phyloP scores from a whole-genome alignment of 2,329 filamentous ascomycete species.

The Aspergillus alliaceus region DNA sequence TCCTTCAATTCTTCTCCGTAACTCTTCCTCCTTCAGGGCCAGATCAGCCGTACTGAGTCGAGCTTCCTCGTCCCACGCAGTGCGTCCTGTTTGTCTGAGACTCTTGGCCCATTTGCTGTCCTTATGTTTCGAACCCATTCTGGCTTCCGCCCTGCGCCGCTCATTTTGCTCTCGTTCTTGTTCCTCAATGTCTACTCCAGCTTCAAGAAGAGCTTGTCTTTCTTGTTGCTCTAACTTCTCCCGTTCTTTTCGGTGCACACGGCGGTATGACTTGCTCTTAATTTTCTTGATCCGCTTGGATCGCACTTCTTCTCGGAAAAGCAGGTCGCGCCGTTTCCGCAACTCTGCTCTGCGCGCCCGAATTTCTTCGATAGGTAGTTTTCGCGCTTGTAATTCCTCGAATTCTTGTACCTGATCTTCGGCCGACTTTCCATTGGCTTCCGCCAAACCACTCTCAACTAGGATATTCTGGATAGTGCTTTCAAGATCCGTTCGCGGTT shows the following conservation, averaged over 20 bases:
- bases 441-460: constrained; percentile 76
- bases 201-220: constrained; percentile 57
- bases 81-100: constrained; percentile 73
- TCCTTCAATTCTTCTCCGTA: constrained; percentile 76
- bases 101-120: constrained; percentile 93
- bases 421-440: constrained; percentile 57
- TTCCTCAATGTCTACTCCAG: constrained; percentile 61
- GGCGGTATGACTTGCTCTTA: constrained; percentile 93
- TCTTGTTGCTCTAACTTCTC: constrained; percentile 60
- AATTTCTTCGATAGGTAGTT: constrained; percentile 70
- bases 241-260: constrained; percentile 81
- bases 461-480: constrained; percentile 84
- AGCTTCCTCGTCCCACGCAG: constrained; percentile 86
- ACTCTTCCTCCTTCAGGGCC: constrained; percentile 77
- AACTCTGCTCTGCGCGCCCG: constrained; percentile 71
- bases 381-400: constrained; percentile 69
- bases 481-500: constrained; percentile 78
- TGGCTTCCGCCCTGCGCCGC: constrained; percentile 74
- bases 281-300: constrained; percentile 97
- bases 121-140: constrained; percentile 80
- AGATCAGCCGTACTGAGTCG: constrained; percentile 75
- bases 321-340: constrained; percentile 76
- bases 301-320: constrained; percentile 84
- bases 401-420: constrained; percentile 68
- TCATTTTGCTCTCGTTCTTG: constrained; percentile 67